These are phyloP conservation scores for Hordeum vulgare DNA, from an alignment of 176 grass and related monocot species.

Conservation along the genomic window DNA sequence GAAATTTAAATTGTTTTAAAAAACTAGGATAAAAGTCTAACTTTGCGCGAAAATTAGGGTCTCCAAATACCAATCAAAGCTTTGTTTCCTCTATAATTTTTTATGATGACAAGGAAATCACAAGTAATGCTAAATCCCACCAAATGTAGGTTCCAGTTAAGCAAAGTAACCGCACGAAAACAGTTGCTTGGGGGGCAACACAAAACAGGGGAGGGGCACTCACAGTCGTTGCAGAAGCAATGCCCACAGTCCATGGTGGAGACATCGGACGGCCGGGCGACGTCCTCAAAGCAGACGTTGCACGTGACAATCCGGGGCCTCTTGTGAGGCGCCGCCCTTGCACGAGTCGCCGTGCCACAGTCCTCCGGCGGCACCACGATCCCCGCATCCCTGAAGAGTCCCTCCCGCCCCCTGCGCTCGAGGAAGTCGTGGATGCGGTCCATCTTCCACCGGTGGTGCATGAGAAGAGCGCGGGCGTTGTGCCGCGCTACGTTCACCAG, in stretches of 20 bases:
- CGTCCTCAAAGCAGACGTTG: neutral
- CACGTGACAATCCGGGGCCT: neutral
- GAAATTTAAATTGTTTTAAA: too few species aligned
- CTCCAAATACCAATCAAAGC: too few species aligned
- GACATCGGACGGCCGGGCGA: neutral
- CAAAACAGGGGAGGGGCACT: neutral
- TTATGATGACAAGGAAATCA: neutral
- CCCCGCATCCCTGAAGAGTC: neutral
- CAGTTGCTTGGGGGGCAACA: neutral
- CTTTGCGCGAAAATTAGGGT: too few species aligned
- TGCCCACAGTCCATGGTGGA: neutral
- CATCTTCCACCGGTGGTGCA: constrained; percentile 26
- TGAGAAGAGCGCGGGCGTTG: constrained; percentile 17
- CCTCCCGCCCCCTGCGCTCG: neutral
- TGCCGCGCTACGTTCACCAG: constrained; percentile 11
- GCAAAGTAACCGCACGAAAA: neutral
- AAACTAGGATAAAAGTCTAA: too few species aligned
- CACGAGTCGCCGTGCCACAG: neutral
- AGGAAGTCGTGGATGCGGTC: constrained; percentile 13
- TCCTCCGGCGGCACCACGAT: neutral
- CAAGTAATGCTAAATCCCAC: neutral
- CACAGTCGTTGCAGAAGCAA: constrained; percentile 5
- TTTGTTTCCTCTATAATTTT: neutral
- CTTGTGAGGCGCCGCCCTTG: neutral
- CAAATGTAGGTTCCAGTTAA: neutral